A percentile compares a stretch with the other conserved stretches of the same genome.
phyloP scores from a whole-genome alignment of 1,284 basidiomycete species.

The Cryptococcus deneoformans region DNA sequence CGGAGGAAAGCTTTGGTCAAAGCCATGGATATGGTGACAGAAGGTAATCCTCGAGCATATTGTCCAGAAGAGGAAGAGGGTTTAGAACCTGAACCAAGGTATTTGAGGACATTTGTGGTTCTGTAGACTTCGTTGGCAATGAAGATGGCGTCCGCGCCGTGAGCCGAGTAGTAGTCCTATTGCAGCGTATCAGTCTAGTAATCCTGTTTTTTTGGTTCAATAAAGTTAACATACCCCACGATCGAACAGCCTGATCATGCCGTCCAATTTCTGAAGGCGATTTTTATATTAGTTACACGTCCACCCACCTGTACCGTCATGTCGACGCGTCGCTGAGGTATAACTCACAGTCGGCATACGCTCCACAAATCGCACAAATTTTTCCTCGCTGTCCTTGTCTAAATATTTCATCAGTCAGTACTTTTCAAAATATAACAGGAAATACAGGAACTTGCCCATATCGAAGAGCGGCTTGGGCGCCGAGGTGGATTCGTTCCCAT shows the following conservation, averaged over 20 bases:
- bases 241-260: conserved; percentile 78
- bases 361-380: conserved; percentile 71
- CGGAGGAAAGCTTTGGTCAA: conserved; percentile 85
- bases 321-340: background rate
- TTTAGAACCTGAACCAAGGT: conserved; percentile 63
- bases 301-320: background rate
- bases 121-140: conserved; percentile 78
- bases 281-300: background rate
- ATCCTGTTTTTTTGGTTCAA: background rate
- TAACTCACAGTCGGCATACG: conserved; percentile 55
- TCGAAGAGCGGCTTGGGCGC: conserved; percentile 44
- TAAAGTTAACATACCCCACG: conserved; percentile 51
- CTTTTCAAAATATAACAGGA: background rate
- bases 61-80: conserved; percentile 17
- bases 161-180: conserved; percentile 80
- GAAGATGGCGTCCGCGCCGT: conserved; percentile 83
- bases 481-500: conserved; percentile 43
- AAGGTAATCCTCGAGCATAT: conserved; percentile 58
- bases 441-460: conserved; percentile 34
- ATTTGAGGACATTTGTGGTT: conserved; percentile 60
- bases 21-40: conserved; percentile 72
- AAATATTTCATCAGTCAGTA: conserved; percentile 5
- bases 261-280: conserved; percentile 46
- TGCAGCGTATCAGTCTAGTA: background rate
- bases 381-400: conserved; percentile 64